Base-by-base conservation (phyloP, 345 rosid species). In the Excoecaria agallocha region DNA sequence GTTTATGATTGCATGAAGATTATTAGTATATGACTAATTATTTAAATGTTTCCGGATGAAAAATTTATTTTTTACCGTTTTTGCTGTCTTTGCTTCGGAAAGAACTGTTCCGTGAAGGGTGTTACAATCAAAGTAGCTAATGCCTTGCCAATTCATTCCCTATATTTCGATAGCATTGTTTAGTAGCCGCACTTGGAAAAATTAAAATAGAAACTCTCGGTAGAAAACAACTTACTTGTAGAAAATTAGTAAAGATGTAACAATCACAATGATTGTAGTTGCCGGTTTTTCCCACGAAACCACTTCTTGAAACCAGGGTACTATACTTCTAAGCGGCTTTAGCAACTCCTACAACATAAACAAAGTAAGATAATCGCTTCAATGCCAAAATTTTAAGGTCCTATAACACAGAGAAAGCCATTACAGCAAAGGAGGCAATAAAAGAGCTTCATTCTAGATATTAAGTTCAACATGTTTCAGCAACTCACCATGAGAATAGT, bases 61-160 rank as follows among this genome's bases (percentile, higher is more conserved):
- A n/a, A n/a, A n/a, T n/a, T n/a, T n/a, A n/a, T n/a, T n/a, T n/a
- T n/a, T n/a, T n/a, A n/a, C n/a, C n/a, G n/a, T n/a, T n/a, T n/a
- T n/a, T n/a, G n/a, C n/a, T n/a, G n/a, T n/a, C n/a, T n/a, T n/a
- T n/a, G n/a, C n/a, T n/a, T n/a, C n/a, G n/a, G n/a, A n/a, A n/a
- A n/a, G n/a, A n/a, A n/a, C n/a, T n/a, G n/a, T n/a, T n/a, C n/a
- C n/a, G n/a, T n/a, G n/a, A n/a, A n/a, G n/a, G n/a, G n/a, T n/a
- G n/a, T n/a, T n/a, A n/a, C n/a, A n/a, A 90, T 77, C 68, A 79
- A 75, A 70, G 84, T 85, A 7, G 94, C 86, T 71, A 88, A 76
- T 46, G 91, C 92, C 83, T 85, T 85, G 50, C 92, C 92, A 59
- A 85, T 54, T 94, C 99, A 95, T 74, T 93, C 97, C 85, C 99